Percentiles rank a stretch among this genome's conserved stretches.
Evolutionary conservation across 768 basidiomycete genomes (phyloP).

Genomic region (Naganishia onofrii): DNA sequence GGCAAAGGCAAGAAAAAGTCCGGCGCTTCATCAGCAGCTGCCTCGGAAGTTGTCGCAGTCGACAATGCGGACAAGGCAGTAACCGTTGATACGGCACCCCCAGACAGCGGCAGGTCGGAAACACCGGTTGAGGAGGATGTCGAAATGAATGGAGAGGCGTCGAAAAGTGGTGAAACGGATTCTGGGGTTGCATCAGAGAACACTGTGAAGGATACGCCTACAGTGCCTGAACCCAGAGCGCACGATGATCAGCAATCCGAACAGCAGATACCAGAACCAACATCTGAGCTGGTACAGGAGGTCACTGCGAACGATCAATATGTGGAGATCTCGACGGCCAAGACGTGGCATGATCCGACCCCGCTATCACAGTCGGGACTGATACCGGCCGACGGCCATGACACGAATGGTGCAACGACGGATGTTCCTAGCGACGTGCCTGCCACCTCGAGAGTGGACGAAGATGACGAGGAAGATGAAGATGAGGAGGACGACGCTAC

Average conservation of each 20-base stretch:
- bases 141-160: not conserved
- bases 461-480: slow-evolving; percentile 14
- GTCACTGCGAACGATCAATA: not conserved
- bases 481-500: slow-evolving; percentile 16
- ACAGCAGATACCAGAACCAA: not conserved
- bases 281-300: not conserved
- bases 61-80: not conserved
- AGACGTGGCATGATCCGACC: not conserved
- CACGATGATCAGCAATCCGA: not conserved
- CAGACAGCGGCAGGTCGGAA: slow-evolving; percentile 1
- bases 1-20: slow-evolving; percentile 25
- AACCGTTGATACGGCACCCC: not conserved
- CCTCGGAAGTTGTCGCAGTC: slow-evolving; percentile 1
- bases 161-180: not conserved
- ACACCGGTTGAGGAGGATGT: not conserved
- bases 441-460: not conserved
- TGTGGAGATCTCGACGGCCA: not conserved
- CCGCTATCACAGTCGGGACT: not conserved
- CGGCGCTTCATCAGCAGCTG: not conserved
- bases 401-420: not conserved
- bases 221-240: not conserved
- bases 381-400: not conserved
- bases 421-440: not conserved
- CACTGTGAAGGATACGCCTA: not conserved
- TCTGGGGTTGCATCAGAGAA: not conserved